Percentiles rank a stretch among this genome's conserved stretches.
Evolutionary conservation across 495 filamentous ascomycete genomes (phyloP).

Genomic region (Aspergillus sclerotiicarbonarius): DNA sequence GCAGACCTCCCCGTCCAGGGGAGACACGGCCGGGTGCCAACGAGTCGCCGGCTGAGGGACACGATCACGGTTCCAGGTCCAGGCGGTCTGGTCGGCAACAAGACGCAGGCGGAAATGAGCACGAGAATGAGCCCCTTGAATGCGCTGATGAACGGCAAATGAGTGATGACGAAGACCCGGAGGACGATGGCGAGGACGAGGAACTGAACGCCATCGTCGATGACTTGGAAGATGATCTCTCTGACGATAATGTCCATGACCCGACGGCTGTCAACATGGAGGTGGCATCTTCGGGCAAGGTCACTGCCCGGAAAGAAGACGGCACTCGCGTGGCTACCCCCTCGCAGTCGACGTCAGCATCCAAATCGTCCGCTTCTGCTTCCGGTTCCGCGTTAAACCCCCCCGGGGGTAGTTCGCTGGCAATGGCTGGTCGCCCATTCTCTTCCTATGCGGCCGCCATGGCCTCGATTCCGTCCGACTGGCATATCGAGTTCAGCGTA

Average conservation of each 20-base stretch:
- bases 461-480: conserved; percentile 73
- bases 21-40: conserved; percentile 28
- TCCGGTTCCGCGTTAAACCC: conserved; percentile 34
- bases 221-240: conserved; percentile 86
- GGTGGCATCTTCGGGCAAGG: conserved; percentile 83
- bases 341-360: conserved; percentile 56
- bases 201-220: conserved; percentile 84
- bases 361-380: conserved; percentile 46
- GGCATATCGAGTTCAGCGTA: conserved; percentile 96
- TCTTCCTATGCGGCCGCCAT: conserved; percentile 82
- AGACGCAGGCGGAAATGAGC: conserved; percentile 52
- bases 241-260: conserved; percentile 69
- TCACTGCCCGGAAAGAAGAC: conserved; percentile 96
- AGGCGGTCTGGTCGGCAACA: conserved; percentile 51
- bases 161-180: conserved; percentile 68
- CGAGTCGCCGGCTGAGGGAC: conserved; percentile 26
- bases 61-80: conserved; percentile 29
- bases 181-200: conserved; percentile 65
- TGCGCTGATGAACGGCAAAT: conserved; percentile 92
- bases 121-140: conserved; percentile 67
- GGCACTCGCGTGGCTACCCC: conserved; percentile 89
- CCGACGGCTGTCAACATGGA: conserved; percentile 91
- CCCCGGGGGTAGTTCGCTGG: conserved; percentile 36
- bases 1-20: conserved; percentile 25
- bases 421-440: conserved; percentile 47